Evolutionary conservation across 805 yeast species (phyloP).

Genomic region (Metschnikowia continentalis): DNA sequence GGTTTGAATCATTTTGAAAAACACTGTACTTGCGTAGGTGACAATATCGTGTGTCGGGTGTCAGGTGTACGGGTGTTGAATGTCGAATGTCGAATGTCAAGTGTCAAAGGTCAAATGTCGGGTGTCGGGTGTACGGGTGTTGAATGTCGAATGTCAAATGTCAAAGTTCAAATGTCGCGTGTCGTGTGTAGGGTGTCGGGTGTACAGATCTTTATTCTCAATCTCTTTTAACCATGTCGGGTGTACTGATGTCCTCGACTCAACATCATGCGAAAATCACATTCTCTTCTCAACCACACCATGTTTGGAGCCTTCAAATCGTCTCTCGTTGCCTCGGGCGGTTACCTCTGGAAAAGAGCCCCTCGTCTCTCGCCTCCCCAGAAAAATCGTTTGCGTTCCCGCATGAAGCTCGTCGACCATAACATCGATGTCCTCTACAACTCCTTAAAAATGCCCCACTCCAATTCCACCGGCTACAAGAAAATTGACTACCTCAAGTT

Average conservation of each 20-base stretch:
- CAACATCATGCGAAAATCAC: no score
- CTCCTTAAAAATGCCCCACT: conserved; percentile 24
- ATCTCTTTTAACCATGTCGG: neutral
- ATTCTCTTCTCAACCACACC: neutral
- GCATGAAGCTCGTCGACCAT: conserved; percentile 77
- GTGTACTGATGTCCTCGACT: neutral
- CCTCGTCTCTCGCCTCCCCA: conserved; percentile 66
- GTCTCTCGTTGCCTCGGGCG: conserved; percentile 56
- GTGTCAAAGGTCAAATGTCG: no score
- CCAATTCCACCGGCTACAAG: conserved; percentile 33
- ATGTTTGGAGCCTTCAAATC: conserved; percentile 76
- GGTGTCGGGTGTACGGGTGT: no score
- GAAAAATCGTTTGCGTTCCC: conserved; percentile 77
- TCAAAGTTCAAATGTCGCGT: no score
- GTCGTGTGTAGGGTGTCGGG: no score
- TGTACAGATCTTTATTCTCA: no score
- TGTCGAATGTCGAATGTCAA: no score
- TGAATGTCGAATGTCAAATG: no score
- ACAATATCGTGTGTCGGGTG: no score
- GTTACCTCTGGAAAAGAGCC: conserved; percentile 59
- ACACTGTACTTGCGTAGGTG: no score
- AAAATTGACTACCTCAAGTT: conserved; percentile 35
- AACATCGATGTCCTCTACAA: conserved; percentile 63
- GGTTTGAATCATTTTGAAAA: no score
- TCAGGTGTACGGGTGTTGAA: no score